Evolutionary conservation across 331 rosid genomes (phyloP).

Genomic region (Malus hybrid): DNA sequence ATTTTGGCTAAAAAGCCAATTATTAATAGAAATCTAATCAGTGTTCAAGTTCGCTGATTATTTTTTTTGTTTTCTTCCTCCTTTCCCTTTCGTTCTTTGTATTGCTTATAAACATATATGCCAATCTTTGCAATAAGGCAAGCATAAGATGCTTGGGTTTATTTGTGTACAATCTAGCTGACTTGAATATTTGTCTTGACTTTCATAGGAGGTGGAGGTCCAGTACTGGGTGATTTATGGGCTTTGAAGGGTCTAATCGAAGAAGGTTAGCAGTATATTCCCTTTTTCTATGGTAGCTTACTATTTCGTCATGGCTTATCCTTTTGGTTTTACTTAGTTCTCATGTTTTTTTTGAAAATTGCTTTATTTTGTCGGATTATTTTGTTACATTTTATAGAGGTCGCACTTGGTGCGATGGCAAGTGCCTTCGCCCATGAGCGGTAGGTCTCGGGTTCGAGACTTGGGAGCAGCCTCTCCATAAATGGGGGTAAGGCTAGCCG

Average conservation of each 20-base stretch:
- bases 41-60: not conserved
- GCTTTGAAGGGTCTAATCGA: conserved; percentile 93
- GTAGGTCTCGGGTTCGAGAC: no score
- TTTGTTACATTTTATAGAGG: not conserved
- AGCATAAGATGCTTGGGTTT: not conserved
- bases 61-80: not conserved
- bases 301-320: not conserved
- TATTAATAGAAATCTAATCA: not conserved
- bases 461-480: no score
- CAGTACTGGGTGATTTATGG: conserved; percentile 98
- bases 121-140: not conserved
- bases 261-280: conserved; percentile 45
- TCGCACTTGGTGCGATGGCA: no score
- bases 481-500: no score
- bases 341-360: not conserved
- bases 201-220: conserved; percentile 88
- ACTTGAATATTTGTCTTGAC: conserved; percentile 5
- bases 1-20: no score
- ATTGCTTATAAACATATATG: not conserved
- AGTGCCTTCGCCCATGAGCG: no score
- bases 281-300: not conserved
- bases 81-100: not conserved
- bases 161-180: not conserved
- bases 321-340: not conserved
- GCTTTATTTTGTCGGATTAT: not conserved